These are phyloP conservation scores for Trebouxia sp. DNA, from an alignment of 139 green algal species.

Conservation along the genomic window DNA sequence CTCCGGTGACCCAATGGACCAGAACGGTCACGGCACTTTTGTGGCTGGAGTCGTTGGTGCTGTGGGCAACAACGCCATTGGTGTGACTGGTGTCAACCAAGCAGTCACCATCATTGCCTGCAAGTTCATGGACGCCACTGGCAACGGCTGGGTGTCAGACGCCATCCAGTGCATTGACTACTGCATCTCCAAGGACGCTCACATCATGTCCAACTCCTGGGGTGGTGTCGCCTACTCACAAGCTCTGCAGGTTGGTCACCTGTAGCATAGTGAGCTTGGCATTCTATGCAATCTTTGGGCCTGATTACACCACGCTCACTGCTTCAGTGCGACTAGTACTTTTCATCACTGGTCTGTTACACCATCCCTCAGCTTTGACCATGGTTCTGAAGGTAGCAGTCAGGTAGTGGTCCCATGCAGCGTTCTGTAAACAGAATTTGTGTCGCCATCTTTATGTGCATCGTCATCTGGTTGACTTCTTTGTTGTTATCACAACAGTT, in stretches of 20 bases:
- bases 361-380: too few relatives aligned
- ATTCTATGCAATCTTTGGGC: too few relatives aligned
- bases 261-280: too few relatives aligned
- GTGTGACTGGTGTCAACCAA: conserved; percentile 35
- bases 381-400: too few relatives aligned
- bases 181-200: conserved; percentile 30
- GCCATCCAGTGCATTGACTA: conserved; percentile 30
- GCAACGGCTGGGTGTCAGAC: conserved; percentile 31
- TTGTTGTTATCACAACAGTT: too few relatives aligned
- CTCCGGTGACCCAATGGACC: conserved; percentile 31
- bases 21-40: conserved; percentile 43
- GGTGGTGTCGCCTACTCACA: conserved; percentile 30
- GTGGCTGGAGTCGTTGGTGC: conserved; percentile 41
- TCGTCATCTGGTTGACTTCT: too few relatives aligned
- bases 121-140: conserved; percentile 36
- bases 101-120: conserved; percentile 23
- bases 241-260: conserved; percentile 24
- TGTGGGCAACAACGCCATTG: conserved; percentile 37
- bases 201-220: conserved; percentile 45
- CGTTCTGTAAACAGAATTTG: too few relatives aligned
- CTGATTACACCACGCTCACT: too few relatives aligned
- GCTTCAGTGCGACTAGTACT: too few relatives aligned
- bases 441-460: too few relatives aligned
- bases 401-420: too few relatives aligned
- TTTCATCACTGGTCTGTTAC: too few relatives aligned